Evolutionary conservation across 2,329 filamentous ascomycete species (phyloP), one percentile per base, ranked within the genome.

Genomic region (Trichophyton benhamiae): DNA sequence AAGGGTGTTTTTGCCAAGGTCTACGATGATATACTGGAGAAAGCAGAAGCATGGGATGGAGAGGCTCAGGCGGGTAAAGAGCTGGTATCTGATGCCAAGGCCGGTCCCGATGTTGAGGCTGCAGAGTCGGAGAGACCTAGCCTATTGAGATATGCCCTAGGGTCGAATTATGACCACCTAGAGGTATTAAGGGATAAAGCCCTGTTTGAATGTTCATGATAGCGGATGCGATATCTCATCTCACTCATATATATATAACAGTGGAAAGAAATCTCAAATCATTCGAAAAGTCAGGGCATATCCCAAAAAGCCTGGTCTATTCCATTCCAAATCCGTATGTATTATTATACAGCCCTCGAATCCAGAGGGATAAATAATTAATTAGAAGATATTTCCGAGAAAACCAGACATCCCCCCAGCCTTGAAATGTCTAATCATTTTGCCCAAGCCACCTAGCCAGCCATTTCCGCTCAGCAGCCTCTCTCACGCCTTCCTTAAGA

Each of bases 1-100:
- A 75, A 79, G 63, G 63, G 61, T 11, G 79, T 76, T 0, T 76
- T 82, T 52, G 65, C 66, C 3, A 55, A 61, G 44, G 68, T 72
- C 22, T 60, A 72, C 64, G 60, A 67, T 22, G 63, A 65, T 38
- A 64, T 77, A 27, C 62, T 63, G 41, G 48, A 38, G 3, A 63
- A 65, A 2, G 65, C 72, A 20, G 59, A 67, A 20, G 48, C 38
- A 7, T 74, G 71, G 72, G 22, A 53, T 5, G 49, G 49, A 30
- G 49, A 53, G 13, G 49, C 49, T 8, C 17, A n/a, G 22, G 8
- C 11, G 6, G 49, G 22, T 13, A 53, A 30, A 30, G 49, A 53
- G 49, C 13, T 30, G 9, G 22, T n/a, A 11, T 22, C 46, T 52
- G 17, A 17, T 52, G 17, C 33, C 11, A 38, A 38, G 8, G 9